A percentile compares a stretch with the other conserved stretches of the same genome.
Conservation (phyloP, 1,139 yeast genomes). For the Nadsonia starkeyi-henricii region DNA sequence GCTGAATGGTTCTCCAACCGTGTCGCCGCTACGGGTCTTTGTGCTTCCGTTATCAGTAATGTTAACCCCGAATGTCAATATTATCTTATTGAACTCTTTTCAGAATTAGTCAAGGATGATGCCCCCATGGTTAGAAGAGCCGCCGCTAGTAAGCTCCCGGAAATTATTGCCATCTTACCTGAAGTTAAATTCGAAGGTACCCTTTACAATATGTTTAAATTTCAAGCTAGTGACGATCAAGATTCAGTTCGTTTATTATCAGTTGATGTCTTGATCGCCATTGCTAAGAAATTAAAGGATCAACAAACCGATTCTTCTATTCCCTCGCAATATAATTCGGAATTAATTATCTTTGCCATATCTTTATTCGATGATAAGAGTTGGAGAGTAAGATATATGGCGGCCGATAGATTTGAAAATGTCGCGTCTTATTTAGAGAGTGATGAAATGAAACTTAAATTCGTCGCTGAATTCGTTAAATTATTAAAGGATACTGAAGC, state of each 20-base stretch:
- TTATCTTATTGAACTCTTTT: conserved; percentile 46
- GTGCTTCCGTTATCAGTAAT: conserved; percentile 52
- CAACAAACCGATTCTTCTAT: conserved; percentile 8
- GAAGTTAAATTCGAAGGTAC: conserved; percentile 24
- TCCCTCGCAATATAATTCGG: conserved; percentile 18
- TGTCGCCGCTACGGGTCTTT: conserved; percentile 86
- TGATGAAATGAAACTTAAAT: conserved; percentile 38
- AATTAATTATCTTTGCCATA: conserved; percentile 30
- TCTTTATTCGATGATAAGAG: conserved; percentile 76
- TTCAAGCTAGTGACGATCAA: conserved; percentile 73
- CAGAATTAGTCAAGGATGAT: conserved; percentile 70
- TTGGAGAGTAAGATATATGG: conserved; percentile 97
- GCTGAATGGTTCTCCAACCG: conserved; percentile 94
- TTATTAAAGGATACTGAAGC: conserved; percentile 90
- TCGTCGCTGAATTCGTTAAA: conserved; percentile 56
- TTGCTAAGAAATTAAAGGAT: conserved; percentile 23
- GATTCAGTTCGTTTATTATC: conserved; percentile 89
- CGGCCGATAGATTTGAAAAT: conserved; percentile 77
- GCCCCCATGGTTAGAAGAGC: conserved; percentile 98
- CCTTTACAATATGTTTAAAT: conserved; percentile 66
- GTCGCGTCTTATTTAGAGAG: conserved; percentile 54
- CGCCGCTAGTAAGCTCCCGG: conserved; percentile 76
- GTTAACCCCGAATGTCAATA: conserved; percentile 32
- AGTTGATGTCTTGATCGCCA: conserved; percentile 65
- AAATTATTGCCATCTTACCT: conserved; percentile 46